A percentile compares a stretch with the other conserved stretches of the same genome.
These are phyloP conservation scores for Xerophyta viscosa DNA, from an alignment of 106 monocot species.

Conservation along the genomic window DNA sequence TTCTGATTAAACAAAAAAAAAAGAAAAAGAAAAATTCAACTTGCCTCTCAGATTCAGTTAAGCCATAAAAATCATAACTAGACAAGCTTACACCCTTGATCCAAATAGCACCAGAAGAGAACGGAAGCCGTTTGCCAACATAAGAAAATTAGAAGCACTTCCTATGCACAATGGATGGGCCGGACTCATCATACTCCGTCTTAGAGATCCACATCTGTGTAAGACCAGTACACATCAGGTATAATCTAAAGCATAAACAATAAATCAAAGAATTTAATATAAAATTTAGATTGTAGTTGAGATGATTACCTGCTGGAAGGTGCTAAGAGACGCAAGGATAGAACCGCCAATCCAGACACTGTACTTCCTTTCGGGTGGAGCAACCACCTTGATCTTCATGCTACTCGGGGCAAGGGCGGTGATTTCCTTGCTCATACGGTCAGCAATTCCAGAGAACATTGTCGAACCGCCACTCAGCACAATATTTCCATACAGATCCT, in stretches of 20 bases:
- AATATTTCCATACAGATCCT: slow-evolving; percentile 26
- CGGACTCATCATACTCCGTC: slow-evolving; percentile 12
- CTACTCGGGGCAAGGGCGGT: slow-evolving; percentile 25
- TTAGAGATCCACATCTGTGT: slow-evolving; percentile 17
- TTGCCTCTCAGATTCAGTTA: background rate
- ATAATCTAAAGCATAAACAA: too few relatives aligned
- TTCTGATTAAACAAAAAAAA: background rate
- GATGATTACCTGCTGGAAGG: slow-evolving; percentile 24
- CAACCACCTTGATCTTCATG: slow-evolving; percentile 33
- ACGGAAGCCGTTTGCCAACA: background rate
- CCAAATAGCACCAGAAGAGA: background rate
- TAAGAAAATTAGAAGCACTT: slow-evolving; percentile 10
- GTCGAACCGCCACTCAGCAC: slow-evolving; percentile 26
- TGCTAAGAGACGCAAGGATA: slow-evolving; percentile 26
- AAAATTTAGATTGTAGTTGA: background rate
- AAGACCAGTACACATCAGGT: too few relatives aligned
- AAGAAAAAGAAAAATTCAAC: slow-evolving; percentile 2
- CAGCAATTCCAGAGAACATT: slow-evolving; percentile 28
- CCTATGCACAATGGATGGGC: slow-evolving; percentile 15
- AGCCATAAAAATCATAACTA: background rate
- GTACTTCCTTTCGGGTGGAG: slow-evolving; percentile 24
- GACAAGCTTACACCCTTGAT: slow-evolving; percentile 4
- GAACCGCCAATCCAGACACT: slow-evolving; percentile 32
- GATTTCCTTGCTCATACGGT: slow-evolving; percentile 29
- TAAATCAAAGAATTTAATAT: background rate